Evolutionary conservation across 179 eudicot genomes (phyloP), one percentile per base, ranked within the genome.

Genomic region (Gypsophila paniculata): DNA sequence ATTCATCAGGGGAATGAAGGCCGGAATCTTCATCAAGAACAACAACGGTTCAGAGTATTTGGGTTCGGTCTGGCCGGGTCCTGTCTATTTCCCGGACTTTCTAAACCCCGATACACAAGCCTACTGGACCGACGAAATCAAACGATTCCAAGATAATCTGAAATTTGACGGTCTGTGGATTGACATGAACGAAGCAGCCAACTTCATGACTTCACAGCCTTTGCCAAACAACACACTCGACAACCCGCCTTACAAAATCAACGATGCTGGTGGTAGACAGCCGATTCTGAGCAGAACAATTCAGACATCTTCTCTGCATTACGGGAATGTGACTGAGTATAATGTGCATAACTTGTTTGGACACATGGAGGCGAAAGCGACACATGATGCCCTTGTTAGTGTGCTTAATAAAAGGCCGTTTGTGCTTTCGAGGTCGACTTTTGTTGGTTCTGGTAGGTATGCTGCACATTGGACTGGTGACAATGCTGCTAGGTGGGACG

Each of bases 391-490:
- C 4, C 76, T 86, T 18, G 44, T 73, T 25, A 72, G 72, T 18
- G 69, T 65, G 8, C 80, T 78, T 0, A 73, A 85, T 25, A 58
- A 80, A 70, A 77, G 89, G 62, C 87, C 89, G 3, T 86, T 86
- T 53, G 52, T 86, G 2, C 78, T 86, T 13, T 66, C 82, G 34
- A 72, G 89, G 63, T 82, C 86, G 10, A 84, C 87, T 8, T 86
- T 86, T 71, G 84, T 86, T 3, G 87, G 87, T 2, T 86, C 87
- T 42, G 89, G 89, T 3, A 80, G 69, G 63, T 82, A 76, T 25
- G 75, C 87, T 69, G 87, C 89, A 23, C 89, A 86, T 65, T 86
- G 89, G 87, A 86, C 89, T 1, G 89, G 89, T 54, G 89, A 86
- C 61, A 86, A 82, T 72, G 81, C 82, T 61, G 89, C 87, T 1